Base-by-base conservation (phyloP, 768 basidiomycete species). In the Lyophyllum atratum region DNA sequence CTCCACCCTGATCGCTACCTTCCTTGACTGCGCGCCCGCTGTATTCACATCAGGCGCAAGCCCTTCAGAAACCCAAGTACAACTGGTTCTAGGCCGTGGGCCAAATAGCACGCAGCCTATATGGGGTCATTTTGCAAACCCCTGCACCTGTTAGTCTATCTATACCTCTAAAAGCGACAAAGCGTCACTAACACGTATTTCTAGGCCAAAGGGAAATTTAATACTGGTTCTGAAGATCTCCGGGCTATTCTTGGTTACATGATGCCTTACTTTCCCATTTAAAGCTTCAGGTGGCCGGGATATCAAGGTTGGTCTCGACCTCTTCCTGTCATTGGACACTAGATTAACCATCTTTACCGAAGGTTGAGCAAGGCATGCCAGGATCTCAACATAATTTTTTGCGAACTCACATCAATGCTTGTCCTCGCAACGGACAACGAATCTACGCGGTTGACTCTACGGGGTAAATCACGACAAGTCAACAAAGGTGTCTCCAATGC, bases 231-330 rank as follows among this genome's bases (percentile, higher is more conserved):
- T 21, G 77, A 80, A 11, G 82, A 87, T 51, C 75, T 93, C 42
- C 75, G 74, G 54, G 70, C 70, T 11, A 70, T 97, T 17, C 76
- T 97, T 0, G 79, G 80, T 11, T 86, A 93, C 66, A 89, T 96
- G 81, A 71, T 84, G 5, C 78, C 87, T 3, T 93, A 94, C 71
- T 97, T n/a, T 98, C 68, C 95, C 95, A 1, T 94, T 93, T 70
- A 70, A 66, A 40, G 70, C 74, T 6, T 69, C 76, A 58, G 72
- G 76, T 3, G 60, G 70, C 55, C 77, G 80, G 44, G 87, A 90
- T 66, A 77, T 81, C 59, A 87, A 87, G 80, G 90, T 83, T 48
- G 58, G 56, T 43, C 15, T 55, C 21, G 21, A n/a, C 45, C 8
- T 42, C 11, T 39, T 26, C 24, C 21, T 33, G 59, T 29, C 2